These are phyloP conservation scores for Fusarium austroafricanum DNA, from an alignment of 2,329 filamentous ascomycete genomes.

Conservation along the genomic window DNA sequence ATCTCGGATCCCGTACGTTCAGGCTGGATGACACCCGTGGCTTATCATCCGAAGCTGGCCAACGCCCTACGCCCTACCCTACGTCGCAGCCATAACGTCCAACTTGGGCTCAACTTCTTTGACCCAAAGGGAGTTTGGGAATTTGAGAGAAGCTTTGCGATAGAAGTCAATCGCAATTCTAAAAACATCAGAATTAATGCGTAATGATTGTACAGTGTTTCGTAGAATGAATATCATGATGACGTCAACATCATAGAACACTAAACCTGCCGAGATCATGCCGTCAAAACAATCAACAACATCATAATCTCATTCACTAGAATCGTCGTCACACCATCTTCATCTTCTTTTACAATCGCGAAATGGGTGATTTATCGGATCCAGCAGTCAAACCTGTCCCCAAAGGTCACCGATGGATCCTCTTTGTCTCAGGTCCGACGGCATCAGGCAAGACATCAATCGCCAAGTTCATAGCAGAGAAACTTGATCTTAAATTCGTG, in stretches of 20 bases:
- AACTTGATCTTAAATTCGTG: slow-evolving; percentile 29
- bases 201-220: too few relatives aligned
- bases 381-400: background rate
- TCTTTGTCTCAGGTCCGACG: slow-evolving; percentile 30
- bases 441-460: slow-evolving; percentile 30
- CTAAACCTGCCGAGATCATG: background rate
- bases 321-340: fast-evolving
- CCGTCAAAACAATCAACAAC: background rate
- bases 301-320: fast-evolving
- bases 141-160: too few relatives aligned
- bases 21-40: background rate
- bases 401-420: slow-evolving; percentile 29
- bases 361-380: background rate
- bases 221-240: background rate
- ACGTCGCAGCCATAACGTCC: fast-evolving
- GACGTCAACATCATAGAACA: background rate
- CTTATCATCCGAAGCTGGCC: too few relatives aligned
- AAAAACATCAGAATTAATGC: too few relatives aligned
- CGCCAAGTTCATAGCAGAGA: slow-evolving; percentile 18
- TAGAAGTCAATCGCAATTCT: too few relatives aligned
- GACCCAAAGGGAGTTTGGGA: background rate
- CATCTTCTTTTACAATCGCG: fast-evolving
- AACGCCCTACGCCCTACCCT: background rate
- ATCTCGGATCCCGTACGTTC: background rate
- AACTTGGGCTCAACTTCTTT: fast-evolving